phyloP scores from a whole-genome alignment of 2,329 filamentous ascomycete species.

The Colletotrichum somersetense region DNA sequence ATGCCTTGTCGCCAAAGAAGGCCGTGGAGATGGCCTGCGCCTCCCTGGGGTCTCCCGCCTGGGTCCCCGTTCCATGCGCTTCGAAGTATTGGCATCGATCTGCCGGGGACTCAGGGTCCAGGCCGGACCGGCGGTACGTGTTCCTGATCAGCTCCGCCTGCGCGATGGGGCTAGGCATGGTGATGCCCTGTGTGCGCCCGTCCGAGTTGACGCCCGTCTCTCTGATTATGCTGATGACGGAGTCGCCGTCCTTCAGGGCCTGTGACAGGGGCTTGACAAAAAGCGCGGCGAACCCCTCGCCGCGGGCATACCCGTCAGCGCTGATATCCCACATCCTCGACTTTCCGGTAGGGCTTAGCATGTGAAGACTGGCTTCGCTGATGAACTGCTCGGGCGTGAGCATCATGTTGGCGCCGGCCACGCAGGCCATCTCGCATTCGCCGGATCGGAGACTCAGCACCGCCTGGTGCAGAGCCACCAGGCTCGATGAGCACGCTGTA shows the following conservation, averaged over 20 bases:
- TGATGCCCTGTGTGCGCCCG: constrained; percentile 58
- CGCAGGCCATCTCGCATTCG: constrained; percentile 50
- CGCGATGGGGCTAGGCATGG: constrained; percentile 48
- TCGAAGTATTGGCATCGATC: constrained; percentile 58
- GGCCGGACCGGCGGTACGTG: constrained; percentile 54
- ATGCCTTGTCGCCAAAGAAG: constrained; percentile 49
- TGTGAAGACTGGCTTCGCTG: constrained; percentile 45
- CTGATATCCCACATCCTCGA: constrained; percentile 55
- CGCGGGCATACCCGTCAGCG: constrained; percentile 63
- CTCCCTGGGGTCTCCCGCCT: constrained; percentile 47
- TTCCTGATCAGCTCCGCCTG: constrained; percentile 55
- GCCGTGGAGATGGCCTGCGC: constrained; percentile 44
- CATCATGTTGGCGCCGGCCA: constrained; percentile 49
- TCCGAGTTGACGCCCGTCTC: constrained; percentile 56
- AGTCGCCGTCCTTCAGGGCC: constrained; percentile 56
- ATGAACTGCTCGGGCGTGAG: constrained; percentile 41
- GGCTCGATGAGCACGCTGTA: constrained; percentile 60
- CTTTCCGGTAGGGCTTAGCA: constrained; percentile 48
- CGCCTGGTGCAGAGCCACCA: constrained; percentile 58
- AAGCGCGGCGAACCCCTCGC: constrained; percentile 59
- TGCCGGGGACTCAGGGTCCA: constrained; percentile 48
- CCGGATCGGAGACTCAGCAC: constrained; percentile 52
- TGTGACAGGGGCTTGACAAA: constrained; percentile 57
- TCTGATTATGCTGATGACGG: constrained; percentile 54
- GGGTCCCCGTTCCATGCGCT: constrained; percentile 58